Evolutionary conservation across 176 grass and related monocot species (phyloP), one percentile per base, ranked within the genome.

Genomic region (Aegilops speltoides): DNA sequence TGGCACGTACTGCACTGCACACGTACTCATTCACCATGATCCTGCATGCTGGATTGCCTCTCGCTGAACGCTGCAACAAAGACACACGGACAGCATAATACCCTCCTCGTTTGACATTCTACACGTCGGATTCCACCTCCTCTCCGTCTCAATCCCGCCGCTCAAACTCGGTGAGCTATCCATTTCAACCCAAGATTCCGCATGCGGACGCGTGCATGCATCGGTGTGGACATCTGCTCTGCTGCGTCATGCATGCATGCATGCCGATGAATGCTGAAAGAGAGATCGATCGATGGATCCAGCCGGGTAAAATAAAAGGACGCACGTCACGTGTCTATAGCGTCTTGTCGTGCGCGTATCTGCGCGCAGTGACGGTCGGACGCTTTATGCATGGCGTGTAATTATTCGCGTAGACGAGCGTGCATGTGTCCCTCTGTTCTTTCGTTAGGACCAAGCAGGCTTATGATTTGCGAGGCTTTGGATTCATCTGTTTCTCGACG

Each of bases 391-490:
- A 19, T 54, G 16, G 16, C 15, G 43, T 52, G 65, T 24, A 36
- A 24, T 54, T 56, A 69, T 36, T 68, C 22, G 64, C 64, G 19
- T 50, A 26, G 26, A 32, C 19, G 79, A 43, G 45, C 67, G 29
- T 54, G 26, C 66, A 36, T 71, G 65, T 34, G 46, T 57, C 66
- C 16, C 32, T 38, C n/a, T 22, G 0, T 61, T 59, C n/a, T 82
- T 38, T 23, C 22, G 65, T 82, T 37, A 69, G 63, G 63, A 68
- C 26, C 24, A 16, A 29, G 22, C 78, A 24, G n/a, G n/a, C 34
- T 73, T 52, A 38, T 83, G 68, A 75, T 73, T 73, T 41, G 33
- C 23, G 23, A 72, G 26, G 81, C 48, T 54, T 72, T 72, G 46
- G 81, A 72, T 54, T 67, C 3, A 60, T 71, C 37, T 66, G 10